Conservation (phyloP, 2,329 filamentous ascomycete genomes). For the Penicillium nordicum region DNA sequence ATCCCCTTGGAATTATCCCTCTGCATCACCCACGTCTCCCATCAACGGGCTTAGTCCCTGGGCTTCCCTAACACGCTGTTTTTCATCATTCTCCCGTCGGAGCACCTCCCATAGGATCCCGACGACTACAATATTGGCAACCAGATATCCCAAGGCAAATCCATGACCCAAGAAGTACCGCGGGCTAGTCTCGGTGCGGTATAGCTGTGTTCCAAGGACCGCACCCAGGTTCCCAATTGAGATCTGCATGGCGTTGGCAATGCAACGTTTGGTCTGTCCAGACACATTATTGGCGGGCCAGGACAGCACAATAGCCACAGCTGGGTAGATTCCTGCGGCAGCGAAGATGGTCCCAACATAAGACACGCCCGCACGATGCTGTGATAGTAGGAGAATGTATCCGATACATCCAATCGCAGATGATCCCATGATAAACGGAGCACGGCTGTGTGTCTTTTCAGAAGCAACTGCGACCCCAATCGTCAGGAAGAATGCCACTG, state of each 20-base stretch:
- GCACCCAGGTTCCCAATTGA: conserved; percentile 67
- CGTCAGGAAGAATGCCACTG: conserved; percentile 60
- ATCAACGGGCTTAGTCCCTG: conserved; percentile 28
- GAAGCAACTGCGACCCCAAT: conserved; percentile 54
- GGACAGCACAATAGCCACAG: conserved; percentile 59
- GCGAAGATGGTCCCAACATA: conserved; percentile 8
- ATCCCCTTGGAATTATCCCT: conserved; percentile 58
- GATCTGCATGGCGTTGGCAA: conserved; percentile 68
- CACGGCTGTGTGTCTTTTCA: conserved; percentile 56
- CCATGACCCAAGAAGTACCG: conserved; percentile 65
- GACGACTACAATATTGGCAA: conserved; percentile 57
- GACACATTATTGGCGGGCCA: conserved; percentile 72
- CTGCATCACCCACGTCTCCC: conserved; percentile 49
- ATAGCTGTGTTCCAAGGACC: conserved; percentile 67
- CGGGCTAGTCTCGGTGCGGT: conserved; percentile 59
- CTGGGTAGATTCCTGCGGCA: conserved; percentile 20
- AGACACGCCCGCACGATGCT: conserved; percentile 41
- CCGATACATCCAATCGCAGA: conserved; percentile 58
- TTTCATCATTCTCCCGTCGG: conserved; percentile 55
- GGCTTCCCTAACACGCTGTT: conserved; percentile 48
- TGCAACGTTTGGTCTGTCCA: conserved; percentile 66
- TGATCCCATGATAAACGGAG: conserved; percentile 61
- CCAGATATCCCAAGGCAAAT: conserved; percentile 62
- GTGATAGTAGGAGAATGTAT: conserved; percentile 59
- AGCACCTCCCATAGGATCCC: conserved; percentile 53